Base-by-base conservation (phyloP, 2,329 filamentous ascomycete species). In the Fonsecaea erecta region DNA sequence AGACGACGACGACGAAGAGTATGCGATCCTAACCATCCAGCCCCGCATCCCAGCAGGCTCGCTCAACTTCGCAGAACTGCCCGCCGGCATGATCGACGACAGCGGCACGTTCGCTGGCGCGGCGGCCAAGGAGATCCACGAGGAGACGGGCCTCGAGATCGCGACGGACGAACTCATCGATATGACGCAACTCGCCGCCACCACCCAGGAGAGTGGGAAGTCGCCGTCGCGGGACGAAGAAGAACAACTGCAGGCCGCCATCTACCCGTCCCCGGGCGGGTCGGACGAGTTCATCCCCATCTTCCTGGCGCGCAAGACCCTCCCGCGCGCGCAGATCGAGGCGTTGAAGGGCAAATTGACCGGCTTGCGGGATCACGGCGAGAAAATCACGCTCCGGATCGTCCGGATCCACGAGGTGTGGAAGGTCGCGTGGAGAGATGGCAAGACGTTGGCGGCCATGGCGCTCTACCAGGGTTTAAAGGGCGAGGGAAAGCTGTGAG, bases 41-140 rank as follows among this genome's bases (percentile, higher is more conserved):
- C 85, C 85, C 11, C 82, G 85, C 28, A 81, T 86, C 11, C 82
- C 85, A 3, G 83, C 84, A 0, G 84, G 82, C 0, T 84, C 81
- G 1, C 77, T 87, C 2, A 75, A 81, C 1, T 84, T 88, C 63
- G 71, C 79, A 12, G 85, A 87, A 71, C 81, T 88, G 8, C 85
- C 85, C 1, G 85, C 85, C 0, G 85, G 85, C 18, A 87, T 88
- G 84, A 76, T 88, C 1, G 85, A 88, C 68, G 83, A 83, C 65
- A 77, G 75, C 40, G 81, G 82, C 9, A 81, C 80, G 0, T 85
- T 87, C 66, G 76, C 79, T 0, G 84, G 85, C 6, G 81, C 78
- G 9, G 85, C 85, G 0, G 84, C 84, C 1, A 81, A 82, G 56
- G 85, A 88, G 68, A 84, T 88, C 37, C 70, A 81, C 32, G 84